Base-by-base conservation (phyloP, 2,329 filamentous ascomycete species). In the Tolypocladium guangdongense region DNA sequence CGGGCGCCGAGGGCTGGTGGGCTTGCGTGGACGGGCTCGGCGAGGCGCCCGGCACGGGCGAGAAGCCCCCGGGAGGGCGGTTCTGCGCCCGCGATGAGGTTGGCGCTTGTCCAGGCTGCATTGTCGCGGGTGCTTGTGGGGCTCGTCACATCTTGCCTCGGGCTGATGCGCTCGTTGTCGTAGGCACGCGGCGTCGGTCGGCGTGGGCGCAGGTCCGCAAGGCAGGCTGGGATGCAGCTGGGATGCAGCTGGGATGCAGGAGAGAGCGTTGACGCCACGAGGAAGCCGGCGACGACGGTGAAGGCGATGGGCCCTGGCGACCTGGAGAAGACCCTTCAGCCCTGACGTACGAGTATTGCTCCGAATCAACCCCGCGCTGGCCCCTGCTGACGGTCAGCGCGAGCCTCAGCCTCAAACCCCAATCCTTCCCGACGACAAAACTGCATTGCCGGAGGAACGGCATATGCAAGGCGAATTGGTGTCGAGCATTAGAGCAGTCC, bases 51-150 rank as follows among this genome's bases (percentile, higher is more conserved):
- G 76, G 70, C 57, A 81, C 66, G 56, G 79, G 75, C 55, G 78
- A 77, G 70, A 82, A 82, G 72, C 77, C 79, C 57, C 78, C 78
- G 32, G 77, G 77, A 55, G 73, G 75, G 57, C 76, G 72, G 47
- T 72, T 69, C 51, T 67, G 67, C 55, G 73, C 71, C 61, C 74
- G 71, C 60, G 54, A 50, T 24, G 56, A 41, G 37, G 55, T 46
- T 37, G 55, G 52, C 46, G 57, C 52, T 53, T 61, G 59, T 54
- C 69, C 66, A 59, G 72, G 72, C 64, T 78, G 76, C 76, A 79
- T 79, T 63, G 64, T 71, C 58, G 61, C 63, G 58, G 59, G 62
- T 61, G 57, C 54, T 52, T 43, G 56, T 51, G 54, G 56, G 55
- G 56, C 63, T 62, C 65, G 68, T 74, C 66, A 74, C 74, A 75